Conservation (phyloP, 306 rosid genomes). For the Vigna angularis region DNA sequence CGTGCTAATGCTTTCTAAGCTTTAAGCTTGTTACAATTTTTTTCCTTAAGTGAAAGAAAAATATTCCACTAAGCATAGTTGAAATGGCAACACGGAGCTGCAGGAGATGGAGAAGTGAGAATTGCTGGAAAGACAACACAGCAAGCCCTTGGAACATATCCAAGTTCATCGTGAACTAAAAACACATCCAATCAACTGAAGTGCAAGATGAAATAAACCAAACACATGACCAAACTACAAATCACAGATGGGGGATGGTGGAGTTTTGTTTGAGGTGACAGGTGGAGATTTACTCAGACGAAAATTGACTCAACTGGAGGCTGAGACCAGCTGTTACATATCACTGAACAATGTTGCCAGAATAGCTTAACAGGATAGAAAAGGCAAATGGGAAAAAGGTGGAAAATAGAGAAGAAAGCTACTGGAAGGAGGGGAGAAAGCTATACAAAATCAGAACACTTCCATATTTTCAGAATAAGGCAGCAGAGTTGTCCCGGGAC, state of each 20-base stretch:
- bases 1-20: not conserved
- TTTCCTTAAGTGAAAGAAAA: not conserved
- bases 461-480: not conserved
- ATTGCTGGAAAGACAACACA: not conserved
- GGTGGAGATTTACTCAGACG: not conserved
- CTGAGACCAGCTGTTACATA: not conserved
- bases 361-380: not conserved
- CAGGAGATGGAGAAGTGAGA: not conserved
- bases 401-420: not conserved
- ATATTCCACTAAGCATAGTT: not conserved
- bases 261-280: not conserved
- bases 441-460: constrained; percentile 1
- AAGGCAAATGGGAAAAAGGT: not conserved
- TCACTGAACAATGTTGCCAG: not conserved
- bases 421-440: not conserved
- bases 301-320: not conserved
- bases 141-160: not conserved
- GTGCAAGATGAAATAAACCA: not conserved
- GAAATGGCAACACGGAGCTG: not conserved
- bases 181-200: not conserved
- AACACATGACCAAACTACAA: not conserved
- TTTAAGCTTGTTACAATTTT: not conserved
- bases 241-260: not conserved
- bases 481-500: not conserved
- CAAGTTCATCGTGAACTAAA: not conserved